Base-by-base conservation (phyloP, 2,329 filamentous ascomycete species). In the Fusarium longipes region DNA sequence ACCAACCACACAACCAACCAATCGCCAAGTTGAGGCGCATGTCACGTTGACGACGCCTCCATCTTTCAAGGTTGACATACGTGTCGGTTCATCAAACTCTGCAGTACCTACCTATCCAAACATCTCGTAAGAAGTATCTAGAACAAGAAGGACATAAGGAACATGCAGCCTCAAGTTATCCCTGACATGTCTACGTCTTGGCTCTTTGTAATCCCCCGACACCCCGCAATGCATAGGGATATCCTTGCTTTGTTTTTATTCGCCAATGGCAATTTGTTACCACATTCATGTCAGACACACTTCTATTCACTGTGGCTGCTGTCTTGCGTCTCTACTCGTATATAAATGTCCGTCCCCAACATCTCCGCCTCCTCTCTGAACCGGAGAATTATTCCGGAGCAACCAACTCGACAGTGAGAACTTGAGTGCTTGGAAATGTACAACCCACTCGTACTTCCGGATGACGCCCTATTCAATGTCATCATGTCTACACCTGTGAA, bases 11-110 rank as follows among this genome's bases (percentile, higher is more conserved):
- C 40, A 57, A 39, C 15, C 38, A 25, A 40, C 65, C 65, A 68
- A 68, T 68, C 55, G 65, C 20, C 20, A 50, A 38, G 24, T 35
- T 22, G 51, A 62, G 60, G 47, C 60, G 55, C 51, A 54, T 43
- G 65, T 68, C 65, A 68, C 65, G 65, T 68, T 62, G 47, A 32
- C 56, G 48, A 69, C 65, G 61, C 65, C 61, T 68, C 60, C 51
- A 45, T 57, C 42, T 53, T 44, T 29, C 22, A 18, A 39, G 29
- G 30, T 57, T 33, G 35, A 33, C 30, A 44, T 49, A 32, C 38
- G 18, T 43, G 48, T 35, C 44, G 15, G 33, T 57, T 38, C 39
- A 39, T 63, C 58, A 45, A 49, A 36, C 5, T 27, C 25, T 33
- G 18, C 22, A 30, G 17, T 11, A 29, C 24, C 20, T 39, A 8